A percentile compares a stretch with the other conserved stretches of the same genome.
These are phyloP conservation scores for Fraxinus nigra DNA, from an alignment of 305 asterid genomes.

Conservation along the genomic window DNA sequence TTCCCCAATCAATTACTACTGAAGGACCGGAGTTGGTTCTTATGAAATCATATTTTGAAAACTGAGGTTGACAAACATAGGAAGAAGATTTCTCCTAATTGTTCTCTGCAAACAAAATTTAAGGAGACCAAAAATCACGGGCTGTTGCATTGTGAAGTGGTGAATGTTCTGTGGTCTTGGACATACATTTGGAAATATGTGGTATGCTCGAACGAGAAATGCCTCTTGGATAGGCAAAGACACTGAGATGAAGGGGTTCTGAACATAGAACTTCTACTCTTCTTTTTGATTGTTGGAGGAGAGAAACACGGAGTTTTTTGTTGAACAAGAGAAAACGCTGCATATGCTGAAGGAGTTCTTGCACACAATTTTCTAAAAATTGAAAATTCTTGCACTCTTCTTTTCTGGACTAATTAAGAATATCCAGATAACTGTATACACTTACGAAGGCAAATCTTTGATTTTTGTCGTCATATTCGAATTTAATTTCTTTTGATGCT, in stretches of 20 bases:
- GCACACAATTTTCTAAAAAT: background rate
- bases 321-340: background rate
- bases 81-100: background rate
- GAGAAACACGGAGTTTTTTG: background rate
- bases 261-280: background rate
- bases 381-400: background rate
- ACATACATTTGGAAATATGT: background rate
- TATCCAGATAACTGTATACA: background rate
- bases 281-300: background rate
- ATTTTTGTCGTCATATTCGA: background rate
- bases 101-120: background rate
- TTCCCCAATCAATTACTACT: background rate
- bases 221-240: background rate
- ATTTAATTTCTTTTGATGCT: background rate
- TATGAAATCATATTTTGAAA: background rate
- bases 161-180: background rate
- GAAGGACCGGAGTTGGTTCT: background rate
- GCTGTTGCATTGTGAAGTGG: background rate
- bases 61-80: background rate
- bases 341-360: background rate
- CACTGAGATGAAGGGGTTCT: background rate
- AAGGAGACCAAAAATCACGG: background rate
- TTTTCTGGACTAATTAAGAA: background rate
- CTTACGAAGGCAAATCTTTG: background rate
- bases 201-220: background rate